Evolutionary conservation across 495 filamentous ascomycete genomes (phyloP).

Genomic region (Podospora pseudocomata): DNA sequence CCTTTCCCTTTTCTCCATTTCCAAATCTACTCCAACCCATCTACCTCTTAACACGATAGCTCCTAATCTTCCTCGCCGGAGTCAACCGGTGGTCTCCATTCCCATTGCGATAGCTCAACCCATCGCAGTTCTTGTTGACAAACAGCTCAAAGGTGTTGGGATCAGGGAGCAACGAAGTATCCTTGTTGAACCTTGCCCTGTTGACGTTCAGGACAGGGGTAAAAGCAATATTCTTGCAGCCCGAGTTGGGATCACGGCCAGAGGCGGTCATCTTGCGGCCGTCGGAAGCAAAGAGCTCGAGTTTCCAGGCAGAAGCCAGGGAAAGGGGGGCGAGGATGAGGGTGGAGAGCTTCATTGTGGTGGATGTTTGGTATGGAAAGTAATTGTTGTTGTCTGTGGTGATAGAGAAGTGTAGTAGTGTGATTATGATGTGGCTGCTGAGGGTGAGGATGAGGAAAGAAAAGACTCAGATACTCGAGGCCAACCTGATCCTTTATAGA

Average conservation of each 20-base stretch:
- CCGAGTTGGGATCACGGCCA: constrained; percentile 10
- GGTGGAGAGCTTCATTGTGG: constrained; percentile 16
- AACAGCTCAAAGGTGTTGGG: constrained; percentile 14
- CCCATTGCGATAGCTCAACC: constrained; percentile 19
- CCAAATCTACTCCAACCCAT: background rate
- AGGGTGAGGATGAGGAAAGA: background rate
- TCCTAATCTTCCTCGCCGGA: constrained; percentile 8
- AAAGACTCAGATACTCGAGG: background rate
- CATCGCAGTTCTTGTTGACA: constrained; percentile 11
- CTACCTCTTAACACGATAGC: constrained; percentile 15
- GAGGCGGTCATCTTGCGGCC: constrained; percentile 7
- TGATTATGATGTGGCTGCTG: background rate
- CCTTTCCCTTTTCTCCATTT: background rate
- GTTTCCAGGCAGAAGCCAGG: constrained; percentile 14
- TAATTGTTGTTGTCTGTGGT: background rate
- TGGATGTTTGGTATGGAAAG: background rate
- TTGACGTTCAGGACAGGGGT: constrained; percentile 17
- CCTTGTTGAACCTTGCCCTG: constrained; percentile 6
- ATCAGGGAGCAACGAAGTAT: constrained; percentile 5
- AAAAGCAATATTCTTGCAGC: constrained; percentile 19
- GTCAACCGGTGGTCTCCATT: constrained; percentile 6
- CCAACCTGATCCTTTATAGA: background rate
- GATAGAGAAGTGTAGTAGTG: background rate
- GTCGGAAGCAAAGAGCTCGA: constrained; percentile 10
- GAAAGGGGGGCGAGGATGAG: constrained; percentile 8